Evolutionary conservation across 768 basidiomycete species (phyloP).

Genomic region (Tulasnella sp.): DNA sequence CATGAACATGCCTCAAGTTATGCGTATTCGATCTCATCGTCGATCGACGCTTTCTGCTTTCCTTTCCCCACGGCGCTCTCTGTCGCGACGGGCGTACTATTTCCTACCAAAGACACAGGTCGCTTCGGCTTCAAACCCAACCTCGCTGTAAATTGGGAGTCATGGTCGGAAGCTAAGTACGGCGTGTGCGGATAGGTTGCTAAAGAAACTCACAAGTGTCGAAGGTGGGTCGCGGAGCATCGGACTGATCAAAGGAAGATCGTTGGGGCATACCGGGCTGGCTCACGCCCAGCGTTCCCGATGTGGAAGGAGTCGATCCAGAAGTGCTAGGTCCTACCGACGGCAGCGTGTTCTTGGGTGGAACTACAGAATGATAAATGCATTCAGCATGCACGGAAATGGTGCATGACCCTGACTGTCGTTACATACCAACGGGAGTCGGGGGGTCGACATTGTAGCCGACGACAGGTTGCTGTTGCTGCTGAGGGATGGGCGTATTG

Average conservation of each 20-base stretch:
- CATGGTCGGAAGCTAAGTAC: not conserved
- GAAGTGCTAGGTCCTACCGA: not conserved
- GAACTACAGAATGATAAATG: not conserved
- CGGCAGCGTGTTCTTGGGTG: not conserved
- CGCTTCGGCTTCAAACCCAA: conserved; percentile 62
- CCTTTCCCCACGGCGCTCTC: not conserved
- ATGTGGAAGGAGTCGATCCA: not conserved
- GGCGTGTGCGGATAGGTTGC: not conserved
- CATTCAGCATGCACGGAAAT: not conserved
- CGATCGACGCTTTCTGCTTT: not conserved
- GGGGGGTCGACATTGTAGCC: not conserved
- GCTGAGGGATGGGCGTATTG: not conserved
- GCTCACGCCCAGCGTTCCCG: not conserved
- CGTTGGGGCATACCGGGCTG: not conserved
- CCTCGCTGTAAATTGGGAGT: conserved; percentile 34
- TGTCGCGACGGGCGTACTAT: not conserved
- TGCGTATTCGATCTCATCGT: conserved; percentile 20
- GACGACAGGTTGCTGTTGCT: not conserved
- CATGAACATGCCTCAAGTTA: conserved; percentile 19
- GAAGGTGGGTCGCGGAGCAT: conserved; percentile 7
- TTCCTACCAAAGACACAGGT: conserved; percentile 44
- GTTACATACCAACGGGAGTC: not conserved
- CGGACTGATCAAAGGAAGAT: not conserved
- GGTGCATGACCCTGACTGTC: not conserved
- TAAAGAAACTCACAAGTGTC: conserved; percentile 15